Evolutionary conservation across 345 rosid genomes (phyloP), one percentile per base, ranked within the genome.

Genomic region (Angophora floribunda): DNA sequence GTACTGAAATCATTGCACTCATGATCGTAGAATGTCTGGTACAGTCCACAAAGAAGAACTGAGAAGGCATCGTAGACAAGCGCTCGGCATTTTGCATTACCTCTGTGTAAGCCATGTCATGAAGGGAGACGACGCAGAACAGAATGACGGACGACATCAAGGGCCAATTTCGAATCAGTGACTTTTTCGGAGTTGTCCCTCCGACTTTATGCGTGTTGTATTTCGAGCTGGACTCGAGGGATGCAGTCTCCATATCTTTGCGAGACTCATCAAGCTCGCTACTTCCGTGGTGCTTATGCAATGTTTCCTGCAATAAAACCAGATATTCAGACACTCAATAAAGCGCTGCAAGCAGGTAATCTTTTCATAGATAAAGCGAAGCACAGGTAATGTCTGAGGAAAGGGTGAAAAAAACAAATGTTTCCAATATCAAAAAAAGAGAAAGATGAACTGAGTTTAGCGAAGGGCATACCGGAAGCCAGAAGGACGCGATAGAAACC

Each of bases 21-120:
- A 9, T 1, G 24, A 32, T 70, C 6, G 52, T 24, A 11, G 45
- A 26, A 52, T 53, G 28, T 36, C 44, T 44, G 51, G 59, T 26
- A 52, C 75, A 4, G 61, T 32, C 49, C 19, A 6, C 13, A 57
- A 57, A 53, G 12, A 70, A 36, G 24, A 70, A 70, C 44, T 36
- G 82, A 70, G 47, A 24, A 84, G 52, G 85, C 12, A 7, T 16
- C 19, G 15, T 28, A 13, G 50, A 55, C 47, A 50, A 36, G n/a
- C 2, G n/a, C 3, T 13, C 44, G 22, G 44, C 65, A 47, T 55
- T 16, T 6, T 51, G 70, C 26, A 4, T 28, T 91, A 97, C 99
- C 99, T 98, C 99, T 12, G 97, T 85, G 91, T 97, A 98, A 88
- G 99, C 98, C 99, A 98, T 97, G 88, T 98, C 98, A 88, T 95